Evolutionary conservation across 2,329 filamentous ascomycete species (phyloP).

Genomic region (Furcasterigmium furcatum): DNA sequence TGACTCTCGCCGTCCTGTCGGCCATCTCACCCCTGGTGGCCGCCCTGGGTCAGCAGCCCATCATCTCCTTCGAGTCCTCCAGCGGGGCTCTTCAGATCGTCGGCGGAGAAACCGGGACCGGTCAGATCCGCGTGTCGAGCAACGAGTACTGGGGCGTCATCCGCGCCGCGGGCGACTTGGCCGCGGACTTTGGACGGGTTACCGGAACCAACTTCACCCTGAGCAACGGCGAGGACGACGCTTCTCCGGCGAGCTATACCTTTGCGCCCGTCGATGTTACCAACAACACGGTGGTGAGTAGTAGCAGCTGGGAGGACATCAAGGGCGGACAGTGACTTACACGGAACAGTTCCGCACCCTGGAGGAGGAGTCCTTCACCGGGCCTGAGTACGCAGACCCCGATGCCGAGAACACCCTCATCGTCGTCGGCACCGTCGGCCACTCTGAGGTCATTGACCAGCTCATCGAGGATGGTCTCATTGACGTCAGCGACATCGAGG

Average conservation of each 20-base stretch:
- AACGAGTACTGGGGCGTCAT: constrained; percentile 67
- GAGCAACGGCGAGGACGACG: constrained; percentile 40
- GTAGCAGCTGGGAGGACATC: too few relatives aligned
- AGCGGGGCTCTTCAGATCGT: constrained; percentile 25
- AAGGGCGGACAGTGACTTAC: not conserved
- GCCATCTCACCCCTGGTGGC: constrained; percentile 16
- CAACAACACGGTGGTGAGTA: constrained; percentile 43
- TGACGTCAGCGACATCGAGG: constrained; percentile 53
- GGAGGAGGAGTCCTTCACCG: constrained; percentile 36
- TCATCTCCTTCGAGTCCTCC: constrained; percentile 34
- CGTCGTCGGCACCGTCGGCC: constrained; percentile 66
- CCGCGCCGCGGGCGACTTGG: constrained; percentile 64
- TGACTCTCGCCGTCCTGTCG: constrained; percentile 13
- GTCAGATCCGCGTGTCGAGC: constrained; percentile 52
- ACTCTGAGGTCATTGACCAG: constrained; percentile 57
- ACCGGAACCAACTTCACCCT: constrained; percentile 62
- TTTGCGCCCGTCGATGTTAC: constrained; percentile 40
- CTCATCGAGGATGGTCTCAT: constrained; percentile 54
- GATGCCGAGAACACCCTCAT: constrained; percentile 50
- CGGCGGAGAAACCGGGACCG: constrained; percentile 28
- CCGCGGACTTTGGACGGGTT: constrained; percentile 67
- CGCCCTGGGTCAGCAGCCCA: constrained; percentile 47
- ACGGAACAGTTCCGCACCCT: constrained; percentile 36
- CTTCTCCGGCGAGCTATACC: constrained; percentile 33
- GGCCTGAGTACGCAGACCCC: constrained; percentile 39